Base-by-base conservation (phyloP, 1,284 basidiomycete genomes). In the Fomes fomentarius region DNA sequence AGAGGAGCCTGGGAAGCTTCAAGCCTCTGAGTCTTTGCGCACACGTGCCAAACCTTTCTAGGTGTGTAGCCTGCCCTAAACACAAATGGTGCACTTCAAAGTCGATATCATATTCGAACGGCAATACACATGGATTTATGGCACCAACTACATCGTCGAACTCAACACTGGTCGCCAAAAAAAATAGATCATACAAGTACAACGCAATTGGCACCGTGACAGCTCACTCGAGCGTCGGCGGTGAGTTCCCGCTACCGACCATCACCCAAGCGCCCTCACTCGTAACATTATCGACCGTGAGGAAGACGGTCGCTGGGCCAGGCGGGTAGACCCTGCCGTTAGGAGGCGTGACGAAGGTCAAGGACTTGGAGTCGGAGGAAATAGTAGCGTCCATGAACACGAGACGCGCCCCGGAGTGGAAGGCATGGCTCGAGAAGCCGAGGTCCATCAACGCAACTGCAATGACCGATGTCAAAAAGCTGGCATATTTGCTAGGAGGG, bases 241-340 rank as follows among this genome's bases (percentile, higher is more conserved):
- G 53, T 3, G 53, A 26, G 42, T 47, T 56, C 6, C 76, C 76
- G 54, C 64, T 71, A 19, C 81, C 81, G 49, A 82, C 63, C 68
- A 81, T 72, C 5, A 80, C 67, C 57, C 72, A 70, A 47, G 67
- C 68, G 11, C 78, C 81, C 12, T 66, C 57, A 47, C 75, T 77
- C 1, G 78, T 76, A 5, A 83, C 75, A 31, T 77, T 78, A 56
- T 80, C 74, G 30, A 82, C 70, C 56, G 62, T 77, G 66, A 68
- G 66, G 75, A 68, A 83, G 67, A 71, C 70, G 63, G 41, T 63
- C 61, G 73, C 83, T 14, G 80, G 81, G 12, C 82, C 83, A 24
- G 80, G 77, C 6, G 78, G 79, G 59, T 76, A 79, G n/a, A 82
- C 69, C 14, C 71, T 66, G 54, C 73, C 72, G 46, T 74, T 76